A percentile compares a stretch with the other conserved stretches of the same genome.
Evolutionary conservation across 78 protist species (phyloP).

Genomic region (Planoprotostelium fungivorum): DNA sequence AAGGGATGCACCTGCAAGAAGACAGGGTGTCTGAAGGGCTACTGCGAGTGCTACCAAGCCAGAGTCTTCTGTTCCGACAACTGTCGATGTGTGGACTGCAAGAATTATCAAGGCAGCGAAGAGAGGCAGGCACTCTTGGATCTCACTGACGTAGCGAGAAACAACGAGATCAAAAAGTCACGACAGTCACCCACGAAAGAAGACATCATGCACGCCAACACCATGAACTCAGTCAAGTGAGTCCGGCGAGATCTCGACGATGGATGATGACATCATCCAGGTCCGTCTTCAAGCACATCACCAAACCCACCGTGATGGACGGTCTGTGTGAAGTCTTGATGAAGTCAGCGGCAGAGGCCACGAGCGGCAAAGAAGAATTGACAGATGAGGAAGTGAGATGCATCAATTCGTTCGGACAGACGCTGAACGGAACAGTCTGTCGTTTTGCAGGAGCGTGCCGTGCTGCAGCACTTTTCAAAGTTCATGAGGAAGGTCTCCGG

Average conservation of each 20-base stretch:
- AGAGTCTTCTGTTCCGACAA: conserved; percentile 50
- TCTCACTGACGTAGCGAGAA: not conserved
- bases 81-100: conserved; percentile 63
- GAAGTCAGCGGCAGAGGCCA: not conserved
- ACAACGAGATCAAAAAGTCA: not conserved
- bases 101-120: conserved; percentile 11
- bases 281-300: not conserved
- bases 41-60: conserved; percentile 88
- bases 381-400: not conserved
- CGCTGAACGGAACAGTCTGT: not conserved
- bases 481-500: not conserved
- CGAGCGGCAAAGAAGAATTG: not conserved
- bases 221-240: not conserved
- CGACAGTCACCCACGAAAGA: not conserved
- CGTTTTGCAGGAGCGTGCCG: not conserved
- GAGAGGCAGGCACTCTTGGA: not conserved
- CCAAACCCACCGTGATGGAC: not conserved
- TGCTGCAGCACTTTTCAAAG: not conserved
- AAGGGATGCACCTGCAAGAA: conserved; percentile 82
- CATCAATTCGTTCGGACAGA: too few species aligned
- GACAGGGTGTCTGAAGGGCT: conserved; percentile 74
- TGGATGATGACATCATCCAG: not conserved
- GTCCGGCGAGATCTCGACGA: not conserved
- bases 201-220: not conserved
- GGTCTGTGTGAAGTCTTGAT: not conserved